Evolutionary conservation across 768 basidiomycete genomes (phyloP), one percentile per base, ranked within the genome.

Genomic region (Trametes cingulata): DNA sequence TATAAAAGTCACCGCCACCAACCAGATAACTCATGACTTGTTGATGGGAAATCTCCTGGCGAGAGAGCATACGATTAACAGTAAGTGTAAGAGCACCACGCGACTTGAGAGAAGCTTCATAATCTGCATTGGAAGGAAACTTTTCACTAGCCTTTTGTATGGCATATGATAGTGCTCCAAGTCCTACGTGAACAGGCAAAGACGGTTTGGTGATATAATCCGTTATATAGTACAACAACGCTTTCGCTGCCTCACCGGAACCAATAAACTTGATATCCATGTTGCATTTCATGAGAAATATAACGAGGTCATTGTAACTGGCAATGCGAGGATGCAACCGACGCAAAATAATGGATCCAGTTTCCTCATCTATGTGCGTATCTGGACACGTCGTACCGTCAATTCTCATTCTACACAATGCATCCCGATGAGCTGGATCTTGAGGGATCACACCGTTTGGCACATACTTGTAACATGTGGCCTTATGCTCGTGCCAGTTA

Each of bases 171-270:
- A 61, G 10, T 1, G 65, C 65, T 0, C 50, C 41, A 1, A 69
- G 48, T 10, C 68, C 61, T 14, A 60, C 59, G 40, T 74, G 64
- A 1, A 66, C 47, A 0, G 68, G 58, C 0, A 74, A n/a, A 0
- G 52, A 47, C 7, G 45, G 37, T 49, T 76, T 77, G 1, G 76
- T 75, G 24, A 76, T 72, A 52, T 77, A 77, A 47, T 76, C 76
- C 0, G 76, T 75, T 4, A 77, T 62, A 47, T 77, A 77, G 53
- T 68, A 75, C 24, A 76, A 43, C 0, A 73, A 60, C 0, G 73
- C 73, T 45, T 72, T 75, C 0, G 73, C 73, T 6, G 69, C 68
- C 12, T 65, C 58, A 0, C 75, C 74, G 0, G 74, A 75, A 0
- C 70, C 70, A 13, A 77, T 71, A 45, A 62, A 73, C 42, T 75